Conservation (phyloP, 306 rosid species). For the Canavalia ensiformis region DNA sequence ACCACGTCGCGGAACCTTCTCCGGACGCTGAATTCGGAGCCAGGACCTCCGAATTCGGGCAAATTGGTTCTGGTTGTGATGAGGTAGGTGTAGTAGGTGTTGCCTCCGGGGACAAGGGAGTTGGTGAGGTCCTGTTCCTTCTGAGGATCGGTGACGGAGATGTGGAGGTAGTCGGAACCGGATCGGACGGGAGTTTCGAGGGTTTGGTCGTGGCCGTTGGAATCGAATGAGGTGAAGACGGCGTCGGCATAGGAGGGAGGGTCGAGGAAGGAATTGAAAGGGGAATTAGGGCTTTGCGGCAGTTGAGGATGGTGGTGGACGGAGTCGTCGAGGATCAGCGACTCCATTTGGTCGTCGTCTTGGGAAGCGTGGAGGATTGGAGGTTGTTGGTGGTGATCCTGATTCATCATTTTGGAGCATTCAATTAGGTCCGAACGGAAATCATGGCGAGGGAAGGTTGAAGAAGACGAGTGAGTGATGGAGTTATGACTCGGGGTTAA, state of each 20-base stretch:
- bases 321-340: slow-evolving; percentile 56
- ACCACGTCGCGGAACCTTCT: slow-evolving; percentile 91
- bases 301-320: slow-evolving; percentile 16
- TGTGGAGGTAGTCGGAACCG: slow-evolving; percentile 63
- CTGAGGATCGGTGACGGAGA: slow-evolving; percentile 85
- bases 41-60: slow-evolving; percentile 65
- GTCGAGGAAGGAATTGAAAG: slow-evolving; percentile 66
- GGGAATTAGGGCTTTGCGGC: slow-evolving; percentile 56
- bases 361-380: slow-evolving; percentile 45
- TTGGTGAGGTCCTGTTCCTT: slow-evolving; percentile 79
- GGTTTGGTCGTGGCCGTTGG: slow-evolving; percentile 48
- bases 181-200: slow-evolving; percentile 50
- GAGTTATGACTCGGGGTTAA: slow-evolving; percentile 35
- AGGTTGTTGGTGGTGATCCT: slow-evolving; percentile 17
- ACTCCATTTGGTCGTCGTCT: slow-evolving; percentile 54
- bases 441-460: slow-evolving; percentile 23
- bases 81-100: slow-evolving; percentile 70
- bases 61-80: slow-evolving; percentile 78
- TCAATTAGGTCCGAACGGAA: not conserved
- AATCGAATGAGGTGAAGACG: slow-evolving; percentile 73
- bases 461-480: slow-evolving; percentile 3
- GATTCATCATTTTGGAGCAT: slow-evolving; percentile 53
- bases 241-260: slow-evolving; percentile 81
- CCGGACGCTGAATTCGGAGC: slow-evolving; percentile 73
- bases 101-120: slow-evolving; percentile 84